Conservation (phyloP, 2,329 filamentous ascomycete genomes). For the Penicillium brevicompactum region DNA sequence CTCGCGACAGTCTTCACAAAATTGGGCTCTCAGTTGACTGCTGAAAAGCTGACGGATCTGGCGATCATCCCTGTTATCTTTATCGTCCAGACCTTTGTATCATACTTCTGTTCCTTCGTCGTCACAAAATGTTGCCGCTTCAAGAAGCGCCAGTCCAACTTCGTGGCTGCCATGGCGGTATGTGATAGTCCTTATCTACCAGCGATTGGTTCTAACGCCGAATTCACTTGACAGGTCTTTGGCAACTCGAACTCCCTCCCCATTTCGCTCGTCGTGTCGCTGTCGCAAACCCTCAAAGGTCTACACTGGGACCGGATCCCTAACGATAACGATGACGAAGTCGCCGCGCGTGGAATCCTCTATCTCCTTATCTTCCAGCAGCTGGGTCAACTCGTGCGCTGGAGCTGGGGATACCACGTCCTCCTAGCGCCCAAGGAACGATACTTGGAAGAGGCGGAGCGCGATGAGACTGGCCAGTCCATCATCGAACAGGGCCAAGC, state of each 20-base stretch:
- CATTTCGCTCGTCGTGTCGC: conserved; percentile 90
- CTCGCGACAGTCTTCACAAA: conserved; percentile 80
- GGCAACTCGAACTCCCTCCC: conserved; percentile 98
- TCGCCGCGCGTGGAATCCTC: conserved; percentile 87
- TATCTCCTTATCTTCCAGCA: conserved; percentile 98
- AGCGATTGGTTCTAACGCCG: not conserved
- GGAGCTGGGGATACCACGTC: conserved; percentile 98
- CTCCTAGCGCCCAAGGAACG: conserved; percentile 80
- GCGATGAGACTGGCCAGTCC: conserved; percentile 35
- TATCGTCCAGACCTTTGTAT: conserved; percentile 80
- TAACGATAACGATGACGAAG: conserved; percentile 92
- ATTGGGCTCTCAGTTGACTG: conserved; percentile 88
- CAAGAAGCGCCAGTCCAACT: conserved; percentile 83
- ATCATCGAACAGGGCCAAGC: conserved; percentile 42
- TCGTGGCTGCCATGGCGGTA: conserved; percentile 92
- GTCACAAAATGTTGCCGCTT: conserved; percentile 79
- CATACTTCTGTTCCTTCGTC: conserved; percentile 72
- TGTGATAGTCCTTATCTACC: conserved; percentile 24
- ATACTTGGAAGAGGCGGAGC: conserved; percentile 46
- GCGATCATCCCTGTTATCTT: conserved; percentile 97
- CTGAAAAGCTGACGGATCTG: conserved; percentile 84
- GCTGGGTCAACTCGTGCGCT: conserved; percentile 88
- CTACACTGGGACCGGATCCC: conserved; percentile 92
- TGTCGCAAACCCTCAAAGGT: conserved; percentile 88
- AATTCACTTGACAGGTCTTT: conserved; percentile 63